phyloP scores from a whole-genome alignment of 2,329 filamentous ascomycete species.

The Allantophomopsis cytisporea region DNA sequence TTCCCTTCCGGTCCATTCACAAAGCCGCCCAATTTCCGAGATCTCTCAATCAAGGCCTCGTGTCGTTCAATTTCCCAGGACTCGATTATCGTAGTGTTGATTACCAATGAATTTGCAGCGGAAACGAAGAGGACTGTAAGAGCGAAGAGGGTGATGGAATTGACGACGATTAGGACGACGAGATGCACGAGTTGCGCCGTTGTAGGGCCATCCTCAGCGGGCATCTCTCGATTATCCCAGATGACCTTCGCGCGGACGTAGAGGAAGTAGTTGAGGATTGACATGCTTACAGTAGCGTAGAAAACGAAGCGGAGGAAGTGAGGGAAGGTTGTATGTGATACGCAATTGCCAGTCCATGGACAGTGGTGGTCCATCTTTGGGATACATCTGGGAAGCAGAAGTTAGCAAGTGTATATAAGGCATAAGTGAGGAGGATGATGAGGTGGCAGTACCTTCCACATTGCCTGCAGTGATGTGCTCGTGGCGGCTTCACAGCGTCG shows the following conservation, averaged over 20 bases:
- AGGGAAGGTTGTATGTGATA: slow-evolving; percentile 69
- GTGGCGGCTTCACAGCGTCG: slow-evolving; percentile 56
- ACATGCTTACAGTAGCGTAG: slow-evolving; percentile 49
- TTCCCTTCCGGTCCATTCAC: slow-evolving; percentile 29
- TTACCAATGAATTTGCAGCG: slow-evolving; percentile 43
- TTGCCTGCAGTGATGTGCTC: slow-evolving; percentile 70
- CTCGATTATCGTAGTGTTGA: slow-evolving; percentile 73
- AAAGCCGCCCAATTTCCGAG: slow-evolving; percentile 23
- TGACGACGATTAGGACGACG: slow-evolving; percentile 42
- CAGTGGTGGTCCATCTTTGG: slow-evolving; percentile 82
- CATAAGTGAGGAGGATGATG: not conserved
- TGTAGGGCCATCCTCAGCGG: slow-evolving; percentile 61
- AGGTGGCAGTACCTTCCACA: slow-evolving; percentile 40
- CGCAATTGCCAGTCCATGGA: slow-evolving; percentile 74
- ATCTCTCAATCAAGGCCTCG: slow-evolving; percentile 37
- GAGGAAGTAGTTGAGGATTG: slow-evolving; percentile 46
- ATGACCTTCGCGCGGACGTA: slow-evolving; percentile 41
- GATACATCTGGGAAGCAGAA: slow-evolving; percentile 36
- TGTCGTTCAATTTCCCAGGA: slow-evolving; percentile 60
- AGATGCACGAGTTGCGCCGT: slow-evolving; percentile 44
- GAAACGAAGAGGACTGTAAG: slow-evolving; percentile 53
- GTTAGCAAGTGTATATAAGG: not conserved
- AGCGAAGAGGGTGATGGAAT: slow-evolving; percentile 44
- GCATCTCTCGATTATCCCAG: slow-evolving; percentile 52
- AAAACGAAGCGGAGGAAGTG: slow-evolving; percentile 70